These are phyloP conservation scores for Entrophospora sp. DNA, from an alignment of 192 early-diverging fungal species.

Conservation along the genomic window DNA sequence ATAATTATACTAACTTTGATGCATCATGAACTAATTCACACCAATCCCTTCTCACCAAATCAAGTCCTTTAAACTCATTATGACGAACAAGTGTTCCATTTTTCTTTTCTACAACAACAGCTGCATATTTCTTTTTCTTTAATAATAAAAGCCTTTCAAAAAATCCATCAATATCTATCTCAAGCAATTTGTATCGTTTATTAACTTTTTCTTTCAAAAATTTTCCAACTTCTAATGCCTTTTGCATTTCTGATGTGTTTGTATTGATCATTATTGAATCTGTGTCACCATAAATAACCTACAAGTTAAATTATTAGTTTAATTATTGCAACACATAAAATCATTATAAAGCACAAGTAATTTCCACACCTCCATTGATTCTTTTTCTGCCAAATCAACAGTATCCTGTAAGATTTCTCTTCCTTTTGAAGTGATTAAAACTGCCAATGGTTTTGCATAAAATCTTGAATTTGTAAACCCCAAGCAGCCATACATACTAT, in stretches of 20 bases:
- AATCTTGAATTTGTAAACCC: constrained; percentile 90
- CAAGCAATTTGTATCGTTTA: constrained; percentile 84
- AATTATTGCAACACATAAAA: too few relatives aligned
- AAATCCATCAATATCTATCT: constrained; percentile 95
- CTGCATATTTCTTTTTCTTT: constrained; percentile 99
- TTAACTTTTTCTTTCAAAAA: constrained; percentile 82
- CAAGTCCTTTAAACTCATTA: constrained; percentile 88
- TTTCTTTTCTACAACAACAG: constrained; percentile 55
- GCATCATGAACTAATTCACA: constrained; percentile 88
- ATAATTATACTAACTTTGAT: constrained; percentile 45
- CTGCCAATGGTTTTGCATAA: constrained; percentile 94
- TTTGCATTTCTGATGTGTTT: constrained; percentile 53
- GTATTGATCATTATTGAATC: constrained; percentile 99
- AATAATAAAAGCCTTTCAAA: constrained; percentile 84
- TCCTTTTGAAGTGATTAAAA: constrained; percentile 91
- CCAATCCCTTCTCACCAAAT: constrained; percentile 96
- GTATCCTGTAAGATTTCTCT: constrained; percentile 95
- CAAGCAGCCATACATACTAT: constrained; percentile 98
- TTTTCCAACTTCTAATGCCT: constrained; percentile 74
- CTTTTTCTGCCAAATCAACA: constrained; percentile 68
- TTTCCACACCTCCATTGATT: constrained; percentile 59
- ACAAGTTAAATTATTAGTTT: background rate
- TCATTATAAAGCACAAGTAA: background rate
- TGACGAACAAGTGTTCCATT: constrained; percentile 40
- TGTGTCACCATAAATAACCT: constrained; percentile 98